Base-by-base conservation (phyloP, 1,284 basidiomycete genomes). In the Leccinum subrobustum region DNA sequence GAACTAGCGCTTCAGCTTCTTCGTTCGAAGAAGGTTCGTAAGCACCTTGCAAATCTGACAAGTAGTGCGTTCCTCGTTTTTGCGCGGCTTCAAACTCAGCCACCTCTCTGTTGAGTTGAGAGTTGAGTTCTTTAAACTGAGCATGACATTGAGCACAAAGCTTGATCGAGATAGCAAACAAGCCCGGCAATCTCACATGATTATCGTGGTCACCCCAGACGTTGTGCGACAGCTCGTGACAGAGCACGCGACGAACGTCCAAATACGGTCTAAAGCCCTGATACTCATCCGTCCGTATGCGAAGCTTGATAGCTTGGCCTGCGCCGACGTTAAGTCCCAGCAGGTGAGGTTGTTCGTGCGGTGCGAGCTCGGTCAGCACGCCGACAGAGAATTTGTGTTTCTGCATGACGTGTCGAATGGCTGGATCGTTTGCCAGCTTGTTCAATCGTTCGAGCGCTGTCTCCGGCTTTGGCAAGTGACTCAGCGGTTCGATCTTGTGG, bases 221-320 rank as follows among this genome's bases (percentile, higher is more conserved):
- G 66, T 91, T 92, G 71, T 92, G 91, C 27, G 88, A 77, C 33
- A 92, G 75, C 68, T 92, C 91, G 70, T 93, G 90, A 67, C 89
- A 89, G 5, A 92, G 77, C 12, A 91, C 88, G 23, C 81, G 77
- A 50, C 89, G 78, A 31, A 89, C 78, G 1, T 91, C 86, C 25
- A 72, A 75, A 69, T 92, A 93, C 8, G 78, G 69, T 58, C 88
- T 76, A 68, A 91, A 89, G 4, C 89, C 90, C 63, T 89, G 87
- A 63, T 89, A 89, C 3, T 70, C 73, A 69, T 91, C 79, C 7
- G 88, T 91, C n/a, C 88, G 79, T 39, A 91, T 67, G 14, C 88
- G 81, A 2, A 91, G 74, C 68, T 86, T 85, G 65, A 92, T 89
- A 31, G 79, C 74, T 67, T 85, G 76, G 0, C 90, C 89, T 0